Conservation (phyloP, 1,139 yeast species). For the Geotrichum phurueaensis region DNA sequence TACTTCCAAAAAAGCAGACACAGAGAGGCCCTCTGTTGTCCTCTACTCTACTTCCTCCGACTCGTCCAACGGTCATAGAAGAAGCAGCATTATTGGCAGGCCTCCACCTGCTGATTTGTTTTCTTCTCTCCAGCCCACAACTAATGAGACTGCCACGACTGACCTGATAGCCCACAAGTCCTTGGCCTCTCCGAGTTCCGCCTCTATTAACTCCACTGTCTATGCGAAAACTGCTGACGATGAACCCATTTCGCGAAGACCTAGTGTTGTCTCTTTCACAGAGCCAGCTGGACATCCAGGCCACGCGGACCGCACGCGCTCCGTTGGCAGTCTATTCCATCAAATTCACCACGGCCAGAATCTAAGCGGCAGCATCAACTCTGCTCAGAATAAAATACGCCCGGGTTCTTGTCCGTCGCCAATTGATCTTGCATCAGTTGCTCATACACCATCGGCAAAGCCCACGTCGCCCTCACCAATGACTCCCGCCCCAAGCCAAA, state of each 20-base stretch:
- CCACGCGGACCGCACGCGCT: conserved; percentile 16
- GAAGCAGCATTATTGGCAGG: conserved; percentile 13
- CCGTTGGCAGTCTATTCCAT: conserved; percentile 15
- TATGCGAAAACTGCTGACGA: background rate
- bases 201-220: background rate
- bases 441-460: background rate
- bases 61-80: background rate
- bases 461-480: background rate
- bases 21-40: conserved; percentile 6
- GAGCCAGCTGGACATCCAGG: conserved; percentile 19
- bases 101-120: conserved; percentile 16
- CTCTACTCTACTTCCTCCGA: conserved; percentile 9
- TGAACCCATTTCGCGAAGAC: conserved; percentile 7
- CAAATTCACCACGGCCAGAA: conserved; percentile 6
- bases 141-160: background rate
- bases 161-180: background rate
- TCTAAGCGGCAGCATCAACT: background rate
- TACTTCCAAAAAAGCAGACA: background rate
- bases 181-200: background rate
- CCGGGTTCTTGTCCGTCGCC: background rate
- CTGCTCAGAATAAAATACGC: background rate
- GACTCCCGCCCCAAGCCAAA: background rate
- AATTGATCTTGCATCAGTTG: background rate
- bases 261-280: conserved; percentile 16
- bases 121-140: conserved; percentile 9